phyloP scores from a whole-genome alignment of 2,329 filamentous ascomycete species.

The Penicillium sp. region DNA sequence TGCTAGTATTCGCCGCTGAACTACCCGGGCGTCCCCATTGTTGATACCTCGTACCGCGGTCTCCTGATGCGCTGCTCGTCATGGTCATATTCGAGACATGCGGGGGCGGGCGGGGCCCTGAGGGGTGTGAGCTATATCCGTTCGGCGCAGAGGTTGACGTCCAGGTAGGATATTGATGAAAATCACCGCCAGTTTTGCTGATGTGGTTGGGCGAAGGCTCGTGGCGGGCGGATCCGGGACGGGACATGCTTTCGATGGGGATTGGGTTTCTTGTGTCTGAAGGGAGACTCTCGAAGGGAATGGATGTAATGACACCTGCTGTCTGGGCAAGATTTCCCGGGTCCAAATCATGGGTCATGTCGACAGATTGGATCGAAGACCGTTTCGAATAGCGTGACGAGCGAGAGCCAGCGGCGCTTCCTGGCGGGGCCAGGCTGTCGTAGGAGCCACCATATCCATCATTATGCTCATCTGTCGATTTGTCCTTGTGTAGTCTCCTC shows the following conservation, averaged over 20 bases:
- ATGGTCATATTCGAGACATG: conserved; percentile 55
- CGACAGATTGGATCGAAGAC: conserved; percentile 66
- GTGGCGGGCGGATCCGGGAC: conserved; percentile 56
- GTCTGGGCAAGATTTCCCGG: conserved; percentile 62
- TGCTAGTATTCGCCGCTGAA: conserved; percentile 50
- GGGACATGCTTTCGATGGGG: conserved; percentile 66
- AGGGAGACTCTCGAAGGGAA: conserved; percentile 72
- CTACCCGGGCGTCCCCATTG: conserved; percentile 66
- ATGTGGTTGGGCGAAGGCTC: conserved; percentile 78
- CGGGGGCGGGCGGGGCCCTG: conserved; percentile 57
- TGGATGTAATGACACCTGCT: conserved; percentile 78
- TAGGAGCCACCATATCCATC: conserved; percentile 55
- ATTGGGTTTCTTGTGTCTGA: conserved; percentile 65
- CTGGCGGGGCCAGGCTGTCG: conserved; percentile 57
- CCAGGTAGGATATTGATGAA: conserved; percentile 80
- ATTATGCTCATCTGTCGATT: conserved; percentile 58
- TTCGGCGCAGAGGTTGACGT: conserved; percentile 51
- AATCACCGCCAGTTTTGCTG: conserved; percentile 71
- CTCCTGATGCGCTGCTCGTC: conserved; percentile 66
- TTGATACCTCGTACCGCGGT: conserved; percentile 65
- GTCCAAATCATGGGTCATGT: conserved; percentile 59
- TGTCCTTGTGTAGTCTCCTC: conserved; percentile 70
- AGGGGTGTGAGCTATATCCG: conserved; percentile 52
- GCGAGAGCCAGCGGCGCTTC: conserved; percentile 60
- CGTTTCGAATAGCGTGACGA: conserved; percentile 68